phyloP scores from a whole-genome alignment of 306 rosid genomes.

The Vicia villosa region DNA sequence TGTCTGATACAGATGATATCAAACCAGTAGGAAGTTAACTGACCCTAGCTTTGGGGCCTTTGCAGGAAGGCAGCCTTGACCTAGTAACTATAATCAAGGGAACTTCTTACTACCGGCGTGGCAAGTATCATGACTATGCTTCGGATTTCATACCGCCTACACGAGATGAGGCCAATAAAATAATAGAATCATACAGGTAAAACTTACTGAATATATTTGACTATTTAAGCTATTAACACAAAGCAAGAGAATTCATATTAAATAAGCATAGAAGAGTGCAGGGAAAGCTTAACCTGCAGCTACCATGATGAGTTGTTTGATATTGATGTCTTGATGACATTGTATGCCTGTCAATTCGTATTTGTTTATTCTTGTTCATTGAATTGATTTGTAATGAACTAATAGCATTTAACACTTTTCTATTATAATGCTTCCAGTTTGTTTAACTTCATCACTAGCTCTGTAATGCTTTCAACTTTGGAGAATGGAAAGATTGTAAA shows the following conservation, averaged over 20 bases:
- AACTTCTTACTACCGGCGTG: conserved; percentile 72
- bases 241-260: background rate
- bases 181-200: conserved; percentile 53
- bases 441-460: conserved; percentile 49
- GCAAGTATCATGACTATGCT: conserved; percentile 59
- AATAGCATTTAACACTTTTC: conserved; percentile 25
- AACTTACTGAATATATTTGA: conserved; percentile 21
- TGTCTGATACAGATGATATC: conserved; percentile 21
- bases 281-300: conserved; percentile 21
- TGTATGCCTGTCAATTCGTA: conserved; percentile 19
- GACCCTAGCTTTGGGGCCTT: conserved; percentile 3
- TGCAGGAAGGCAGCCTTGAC: conserved; percentile 73
- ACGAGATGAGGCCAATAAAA: conserved; percentile 46
- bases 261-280: background rate
- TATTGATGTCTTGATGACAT: conserved; percentile 1
- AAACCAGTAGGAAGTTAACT: conserved; percentile 12
- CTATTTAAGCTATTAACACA: conserved; percentile 13
- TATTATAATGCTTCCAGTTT: conserved; percentile 45
- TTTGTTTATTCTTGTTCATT: conserved; percentile 11
- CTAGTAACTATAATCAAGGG: conserved; percentile 66
- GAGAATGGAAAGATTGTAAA: conserved; percentile 73
- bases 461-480: conserved; percentile 84
- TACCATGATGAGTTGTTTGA: conserved; percentile 8
- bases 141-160: conserved; percentile 78
- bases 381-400: conserved; percentile 6